phyloP scores from a whole-genome alignment of 257 asterid species.

The Leonotis leonurus region DNA sequence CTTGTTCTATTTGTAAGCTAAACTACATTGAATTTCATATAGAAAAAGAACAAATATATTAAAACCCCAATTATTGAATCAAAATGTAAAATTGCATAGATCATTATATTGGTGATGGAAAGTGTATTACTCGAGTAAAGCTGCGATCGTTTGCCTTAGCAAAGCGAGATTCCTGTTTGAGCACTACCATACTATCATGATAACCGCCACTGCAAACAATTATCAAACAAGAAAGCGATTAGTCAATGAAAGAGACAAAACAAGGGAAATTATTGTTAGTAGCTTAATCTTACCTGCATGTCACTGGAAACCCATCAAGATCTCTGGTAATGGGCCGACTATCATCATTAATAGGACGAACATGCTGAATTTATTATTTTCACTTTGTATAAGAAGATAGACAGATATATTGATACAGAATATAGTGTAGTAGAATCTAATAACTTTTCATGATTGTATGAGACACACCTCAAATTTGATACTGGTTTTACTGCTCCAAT shows the following conservation, averaged over 20 bases:
- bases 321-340: slow-evolving; percentile 79
- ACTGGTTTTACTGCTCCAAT: slow-evolving; percentile 95
- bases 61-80: slow-evolving; percentile 6
- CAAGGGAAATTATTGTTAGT: background rate
- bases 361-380: slow-evolving; percentile 48
- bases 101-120: background rate
- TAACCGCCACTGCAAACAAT: slow-evolving; percentile 64
- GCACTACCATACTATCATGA: slow-evolving; percentile 84
- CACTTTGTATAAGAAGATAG: slow-evolving; percentile 14
- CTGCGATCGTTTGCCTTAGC: slow-evolving; percentile 68
- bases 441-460: slow-evolving; percentile 3
- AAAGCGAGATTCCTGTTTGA: slow-evolving; percentile 86
- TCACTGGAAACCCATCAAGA: slow-evolving; percentile 85
- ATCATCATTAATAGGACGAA: slow-evolving; percentile 73
- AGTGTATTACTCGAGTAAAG: slow-evolving; percentile 69
- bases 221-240: slow-evolving; percentile 7
- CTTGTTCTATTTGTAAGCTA: slow-evolving; percentile 92
- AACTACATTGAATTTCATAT: slow-evolving; percentile 45
- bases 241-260: slow-evolving; percentile 1
- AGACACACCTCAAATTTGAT: slow-evolving; percentile 74
- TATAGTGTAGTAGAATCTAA: slow-evolving; percentile 2
- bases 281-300: slow-evolving; percentile 68
- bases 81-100: background rate
- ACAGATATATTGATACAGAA: background rate
- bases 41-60: slow-evolving; percentile 2